Base-by-base conservation (phyloP, 2,329 filamentous ascomycete species). In the Beauveria australis region DNA sequence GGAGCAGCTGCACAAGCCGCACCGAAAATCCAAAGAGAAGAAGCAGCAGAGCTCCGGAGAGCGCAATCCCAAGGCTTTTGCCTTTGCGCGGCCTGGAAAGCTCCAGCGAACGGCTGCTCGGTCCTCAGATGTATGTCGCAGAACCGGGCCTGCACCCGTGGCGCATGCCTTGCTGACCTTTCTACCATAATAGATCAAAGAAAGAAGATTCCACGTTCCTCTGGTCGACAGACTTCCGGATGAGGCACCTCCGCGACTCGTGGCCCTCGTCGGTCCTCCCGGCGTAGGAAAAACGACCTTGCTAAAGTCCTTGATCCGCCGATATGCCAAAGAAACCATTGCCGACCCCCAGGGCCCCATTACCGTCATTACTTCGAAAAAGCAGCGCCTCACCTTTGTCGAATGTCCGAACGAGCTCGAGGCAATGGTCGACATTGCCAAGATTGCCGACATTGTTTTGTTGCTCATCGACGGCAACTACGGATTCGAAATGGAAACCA, bases 401-500 rank as follows among this genome's bases (percentile, higher is more conserved):
- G 94, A 99, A 83, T 96, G 91, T 70, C 92, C 95, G n/a, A 93
- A 97, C 71, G 92, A 94, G 67, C 84, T 99, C 59, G 92, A 95
- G 64, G 89, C 90, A 66, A 97, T 97, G 91, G 92, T 99, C 65
- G 94, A 99, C 74, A 83, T 97, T 61, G 91, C 94, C 62, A 99
- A 99, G 76, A 90, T 99, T 48, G 94, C 95, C 19, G 94, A 99
- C 73, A 97, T 99, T 68, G 91, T 97, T 6, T 81, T 99, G 54
- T 82, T 99, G 61, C 94, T 99, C 90, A 99, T 99, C 67, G 94
- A 99, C 71, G 95, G 94, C 60, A 97, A 97, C 76, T 99, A 89
- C 70, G 95, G 94, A 16, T 99, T 99, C 71, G 94, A 99, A 76
- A 99, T 99, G 94, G 94, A 99, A 81, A 99, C 94, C 0, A 99